A percentile compares a stretch with the other conserved stretches of the same genome.
Evolutionary conservation across 2,329 filamentous ascomycete genomes (phyloP).

Genomic region (Aureobasidium uvarum): DNA sequence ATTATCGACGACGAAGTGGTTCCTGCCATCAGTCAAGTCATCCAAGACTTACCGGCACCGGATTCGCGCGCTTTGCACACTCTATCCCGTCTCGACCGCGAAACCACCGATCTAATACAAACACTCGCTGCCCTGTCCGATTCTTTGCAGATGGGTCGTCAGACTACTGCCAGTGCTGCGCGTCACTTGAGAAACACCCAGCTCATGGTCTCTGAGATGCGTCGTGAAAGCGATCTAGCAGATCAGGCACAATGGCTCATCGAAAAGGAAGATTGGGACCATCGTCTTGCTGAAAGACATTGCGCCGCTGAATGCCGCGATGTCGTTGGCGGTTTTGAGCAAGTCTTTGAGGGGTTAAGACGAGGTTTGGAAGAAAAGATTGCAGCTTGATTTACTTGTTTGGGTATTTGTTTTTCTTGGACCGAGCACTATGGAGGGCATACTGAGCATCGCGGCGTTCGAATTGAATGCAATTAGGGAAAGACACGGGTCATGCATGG

Average conservation of each 20-base stretch:
- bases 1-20: slow-evolving; percentile 64
- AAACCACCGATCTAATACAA: slow-evolving; percentile 68
- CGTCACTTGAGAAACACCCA: slow-evolving; percentile 76
- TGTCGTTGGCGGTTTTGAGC: slow-evolving; percentile 88
- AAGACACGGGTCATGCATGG: slow-evolving; percentile 15
- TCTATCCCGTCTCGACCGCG: slow-evolving; percentile 64
- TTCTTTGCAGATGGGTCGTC: slow-evolving; percentile 88
- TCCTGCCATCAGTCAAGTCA: slow-evolving; percentile 63
- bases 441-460: slow-evolving; percentile 22
- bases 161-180: slow-evolving; percentile 78
- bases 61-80: slow-evolving; percentile 64
- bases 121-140: slow-evolving; percentile 85
- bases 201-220: slow-evolving; percentile 82
- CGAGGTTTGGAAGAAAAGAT: slow-evolving; percentile 23
- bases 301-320: slow-evolving; percentile 81
- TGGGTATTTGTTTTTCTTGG: slow-evolving; percentile 10
- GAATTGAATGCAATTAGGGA: background rate
- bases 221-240: slow-evolving; percentile 74
- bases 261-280: slow-evolving; percentile 79
- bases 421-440: slow-evolving; percentile 1
- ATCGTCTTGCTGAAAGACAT: slow-evolving; percentile 70
- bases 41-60: slow-evolving; percentile 65
- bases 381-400: slow-evolving; percentile 18
- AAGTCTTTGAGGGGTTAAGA: slow-evolving; percentile 82
- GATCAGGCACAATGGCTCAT: slow-evolving; percentile 84